Evolutionary conservation across 768 basidiomycete species (phyloP).

Genomic region (Leucogyrophana mollusca): DNA sequence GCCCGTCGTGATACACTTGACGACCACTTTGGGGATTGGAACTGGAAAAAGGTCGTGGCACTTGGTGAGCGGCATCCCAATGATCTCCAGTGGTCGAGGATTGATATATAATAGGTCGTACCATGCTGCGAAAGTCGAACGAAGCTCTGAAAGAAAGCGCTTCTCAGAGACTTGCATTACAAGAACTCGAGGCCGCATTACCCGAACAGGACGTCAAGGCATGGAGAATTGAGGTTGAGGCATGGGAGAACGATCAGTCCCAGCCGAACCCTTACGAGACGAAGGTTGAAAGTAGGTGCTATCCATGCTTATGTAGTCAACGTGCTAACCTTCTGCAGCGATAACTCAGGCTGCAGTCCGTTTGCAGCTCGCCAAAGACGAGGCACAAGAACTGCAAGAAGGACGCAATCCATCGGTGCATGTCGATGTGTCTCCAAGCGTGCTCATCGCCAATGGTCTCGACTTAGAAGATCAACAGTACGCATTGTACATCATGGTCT

Average conservation of each 20-base stretch:
- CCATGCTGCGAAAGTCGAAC: not conserved
- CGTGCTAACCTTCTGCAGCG: not conserved
- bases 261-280: not conserved
- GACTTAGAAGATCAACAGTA: slow-evolving; percentile 1
- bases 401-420: not conserved
- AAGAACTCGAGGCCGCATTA: no score
- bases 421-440: not conserved
- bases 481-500: no score
- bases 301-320: no score
- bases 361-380: not conserved
- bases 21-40: slow-evolving; percentile 31
- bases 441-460: not conserved
- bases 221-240: not conserved
- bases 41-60: slow-evolving; percentile 28
- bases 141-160: not conserved
- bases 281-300: no score
- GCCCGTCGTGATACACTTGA: slow-evolving; percentile 32
- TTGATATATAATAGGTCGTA: not conserved
- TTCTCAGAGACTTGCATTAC: no score
- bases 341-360: not conserved
- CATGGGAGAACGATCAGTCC: not conserved
- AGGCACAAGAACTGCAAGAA: not conserved
- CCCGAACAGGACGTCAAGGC: not conserved
- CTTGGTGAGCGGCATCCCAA: slow-evolving; percentile 17
- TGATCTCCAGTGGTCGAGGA: no score